A percentile compares a stretch with the other conserved stretches of the same genome.
These are phyloP conservation scores for Trichoderma sp. DNA, from an alignment of 2,329 filamentous ascomycete species.

Conservation along the genomic window DNA sequence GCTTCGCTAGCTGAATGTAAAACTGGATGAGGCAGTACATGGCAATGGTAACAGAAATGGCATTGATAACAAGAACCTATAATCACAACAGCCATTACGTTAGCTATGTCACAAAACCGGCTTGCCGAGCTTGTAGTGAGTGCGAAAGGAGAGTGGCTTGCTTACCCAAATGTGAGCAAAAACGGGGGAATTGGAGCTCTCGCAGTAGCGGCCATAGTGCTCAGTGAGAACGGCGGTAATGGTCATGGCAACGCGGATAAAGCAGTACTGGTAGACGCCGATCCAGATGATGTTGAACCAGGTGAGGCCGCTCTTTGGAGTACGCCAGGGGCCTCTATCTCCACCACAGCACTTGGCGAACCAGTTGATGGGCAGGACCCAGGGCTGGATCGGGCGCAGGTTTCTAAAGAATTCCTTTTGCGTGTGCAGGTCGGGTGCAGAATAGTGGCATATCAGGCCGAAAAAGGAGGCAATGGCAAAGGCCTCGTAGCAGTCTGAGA, in stretches of 20 bases:
- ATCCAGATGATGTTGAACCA: slow-evolving; percentile 90
- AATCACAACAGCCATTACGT: neutral
- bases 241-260: slow-evolving; percentile 76
- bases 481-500: slow-evolving; percentile 84
- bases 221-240: slow-evolving; percentile 73
- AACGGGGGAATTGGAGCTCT: slow-evolving; percentile 70
- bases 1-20: slow-evolving; percentile 70
- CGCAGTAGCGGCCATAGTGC: slow-evolving; percentile 69
- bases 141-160: neutral
- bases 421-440: slow-evolving; percentile 71
- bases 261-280: slow-evolving; percentile 81
- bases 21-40: slow-evolving; percentile 91
- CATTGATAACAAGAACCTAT: slow-evolving; percentile 66
- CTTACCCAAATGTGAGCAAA: slow-evolving; percentile 83
- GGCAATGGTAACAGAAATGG: slow-evolving; percentile 70
- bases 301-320: slow-evolving; percentile 76
- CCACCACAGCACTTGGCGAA: slow-evolving; percentile 69
- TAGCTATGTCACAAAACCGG: neutral
- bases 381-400: slow-evolving; percentile 62
- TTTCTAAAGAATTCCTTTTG: slow-evolving; percentile 80
- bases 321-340: slow-evolving; percentile 65
- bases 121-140: neutral
- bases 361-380: slow-evolving; percentile 73
- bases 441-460: slow-evolving; percentile 75
- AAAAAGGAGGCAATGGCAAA: slow-evolving; percentile 89